These are phyloP conservation scores for Eucalyptus globulus DNA, from an alignment of 345 rosid species.

Conservation along the genomic window DNA sequence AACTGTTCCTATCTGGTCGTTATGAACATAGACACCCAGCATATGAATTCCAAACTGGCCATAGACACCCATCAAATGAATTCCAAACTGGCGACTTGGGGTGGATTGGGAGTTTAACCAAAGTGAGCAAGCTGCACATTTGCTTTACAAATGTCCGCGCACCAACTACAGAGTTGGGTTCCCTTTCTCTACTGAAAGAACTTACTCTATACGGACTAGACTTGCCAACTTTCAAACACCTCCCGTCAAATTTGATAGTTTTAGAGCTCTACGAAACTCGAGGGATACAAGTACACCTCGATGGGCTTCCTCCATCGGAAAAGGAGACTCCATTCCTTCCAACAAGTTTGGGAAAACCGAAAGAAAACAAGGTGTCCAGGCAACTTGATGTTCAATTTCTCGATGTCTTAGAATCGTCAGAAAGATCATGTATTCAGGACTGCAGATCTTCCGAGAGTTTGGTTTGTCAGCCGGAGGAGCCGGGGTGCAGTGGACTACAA, in stretches of 20 bases:
- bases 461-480: neutral
- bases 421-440: neutral
- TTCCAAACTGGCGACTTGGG: no score
- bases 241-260: rapidly evolving
- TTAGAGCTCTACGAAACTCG: rapidly evolving
- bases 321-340: neutral
- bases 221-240: neutral
- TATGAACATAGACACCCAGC: no score
- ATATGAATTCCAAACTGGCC: no score
- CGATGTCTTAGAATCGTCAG: neutral
- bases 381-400: rapidly evolving
- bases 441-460: no score
- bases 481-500: neutral
- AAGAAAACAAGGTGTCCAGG: neutral
- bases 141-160: rapidly evolving
- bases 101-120: no score
- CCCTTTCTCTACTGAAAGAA: no score
- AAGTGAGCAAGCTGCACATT: rapidly evolving
- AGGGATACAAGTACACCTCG: neutral
- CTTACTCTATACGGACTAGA: neutral
- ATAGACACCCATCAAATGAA: no score
- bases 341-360: neutral
- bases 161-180: no score
- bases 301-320: neutral
- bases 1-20: rapidly evolving